Conservation (phyloP, 306 rosid species). For the Vigna trinervia region DNA sequence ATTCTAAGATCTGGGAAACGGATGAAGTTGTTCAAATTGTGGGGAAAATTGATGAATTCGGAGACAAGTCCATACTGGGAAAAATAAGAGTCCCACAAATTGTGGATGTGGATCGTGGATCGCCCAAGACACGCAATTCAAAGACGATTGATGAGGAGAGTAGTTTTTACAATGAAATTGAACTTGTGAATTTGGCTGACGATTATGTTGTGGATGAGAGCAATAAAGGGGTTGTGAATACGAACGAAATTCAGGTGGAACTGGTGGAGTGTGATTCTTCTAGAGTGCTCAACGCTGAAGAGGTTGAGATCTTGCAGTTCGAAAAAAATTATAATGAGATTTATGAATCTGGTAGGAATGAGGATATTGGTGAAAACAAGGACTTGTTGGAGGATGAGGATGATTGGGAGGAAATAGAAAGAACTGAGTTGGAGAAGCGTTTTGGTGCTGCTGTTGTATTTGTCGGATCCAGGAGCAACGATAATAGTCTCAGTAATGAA, state of each 20-base stretch:
- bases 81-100: constrained; percentile 38
- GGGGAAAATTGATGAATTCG: constrained; percentile 48
- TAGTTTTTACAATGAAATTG: constrained; percentile 31
- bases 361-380: constrained; percentile 17
- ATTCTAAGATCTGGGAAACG: constrained; percentile 39
- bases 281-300: constrained; percentile 23
- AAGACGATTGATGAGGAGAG: constrained; percentile 41
- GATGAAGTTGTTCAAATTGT: constrained; percentile 45
- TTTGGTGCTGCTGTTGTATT: constrained; percentile 65
- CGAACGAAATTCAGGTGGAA: constrained; percentile 42
- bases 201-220: constrained; percentile 41
- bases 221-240: constrained; percentile 3
- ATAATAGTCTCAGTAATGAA: constrained; percentile 51
- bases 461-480: constrained; percentile 52
- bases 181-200: constrained; percentile 45
- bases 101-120: constrained; percentile 35
- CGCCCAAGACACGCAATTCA: constrained; percentile 11
- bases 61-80: constrained; percentile 36
- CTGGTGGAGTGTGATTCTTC: constrained; percentile 25
- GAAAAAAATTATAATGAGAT: constrained; percentile 37
- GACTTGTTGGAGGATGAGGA: constrained; percentile 55
- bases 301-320: constrained; percentile 39
- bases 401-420: constrained; percentile 86
- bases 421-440: constrained; percentile 70
- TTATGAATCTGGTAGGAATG: constrained; percentile 36